These are phyloP conservation scores for Debaryomyces udenii DNA, from an alignment of 1,139 yeast genomes.

Conservation along the genomic window DNA sequence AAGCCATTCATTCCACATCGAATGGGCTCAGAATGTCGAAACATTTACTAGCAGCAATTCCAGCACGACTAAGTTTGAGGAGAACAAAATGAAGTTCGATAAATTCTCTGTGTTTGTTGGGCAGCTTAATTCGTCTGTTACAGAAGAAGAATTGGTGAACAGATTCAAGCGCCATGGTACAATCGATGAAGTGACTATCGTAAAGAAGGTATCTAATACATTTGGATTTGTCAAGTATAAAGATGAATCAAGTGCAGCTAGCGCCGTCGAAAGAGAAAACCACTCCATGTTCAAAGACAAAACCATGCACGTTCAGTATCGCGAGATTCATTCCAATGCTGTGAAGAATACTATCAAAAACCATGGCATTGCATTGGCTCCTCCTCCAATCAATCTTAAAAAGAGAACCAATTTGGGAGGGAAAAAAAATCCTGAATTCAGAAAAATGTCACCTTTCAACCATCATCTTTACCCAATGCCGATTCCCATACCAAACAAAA, in stretches of 20 bases:
- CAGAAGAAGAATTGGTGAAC: slow-evolving; percentile 53
- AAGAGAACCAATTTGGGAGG: slow-evolving; percentile 30
- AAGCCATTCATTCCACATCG: slow-evolving; percentile 56
- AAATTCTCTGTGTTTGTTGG: slow-evolving; percentile 77
- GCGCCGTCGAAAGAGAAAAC: slow-evolving; percentile 80
- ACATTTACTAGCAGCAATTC: slow-evolving; percentile 13
- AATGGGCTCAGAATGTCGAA: slow-evolving; percentile 86
- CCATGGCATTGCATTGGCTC: slow-evolving; percentile 57
- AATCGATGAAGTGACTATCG: slow-evolving; percentile 55
- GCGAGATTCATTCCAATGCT: slow-evolving; percentile 51
- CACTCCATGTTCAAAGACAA: slow-evolving; percentile 72
- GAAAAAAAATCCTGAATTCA: slow-evolving; percentile 6
- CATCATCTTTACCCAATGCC: slow-evolving; percentile 15
- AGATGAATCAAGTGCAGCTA: slow-evolving; percentile 73
- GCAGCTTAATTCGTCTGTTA: slow-evolving; percentile 58
- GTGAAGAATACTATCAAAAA: slow-evolving; percentile 14
- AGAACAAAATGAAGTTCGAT: slow-evolving; percentile 47
- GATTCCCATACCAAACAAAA: slow-evolving; percentile 13
- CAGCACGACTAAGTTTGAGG: slow-evolving; percentile 13
- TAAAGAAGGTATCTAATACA: slow-evolving; percentile 51
- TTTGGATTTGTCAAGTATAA: slow-evolving; percentile 75
- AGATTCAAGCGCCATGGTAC: slow-evolving; percentile 72
- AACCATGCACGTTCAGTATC: slow-evolving; percentile 83
- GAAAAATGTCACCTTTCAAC: slow-evolving; percentile 11
- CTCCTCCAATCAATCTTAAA: slow-evolving; percentile 69